A percentile compares a stretch with the other conserved stretches of the same genome.
phyloP scores from a whole-genome alignment of 2,329 filamentous ascomycete species.

The Microsporum canis region DNA sequence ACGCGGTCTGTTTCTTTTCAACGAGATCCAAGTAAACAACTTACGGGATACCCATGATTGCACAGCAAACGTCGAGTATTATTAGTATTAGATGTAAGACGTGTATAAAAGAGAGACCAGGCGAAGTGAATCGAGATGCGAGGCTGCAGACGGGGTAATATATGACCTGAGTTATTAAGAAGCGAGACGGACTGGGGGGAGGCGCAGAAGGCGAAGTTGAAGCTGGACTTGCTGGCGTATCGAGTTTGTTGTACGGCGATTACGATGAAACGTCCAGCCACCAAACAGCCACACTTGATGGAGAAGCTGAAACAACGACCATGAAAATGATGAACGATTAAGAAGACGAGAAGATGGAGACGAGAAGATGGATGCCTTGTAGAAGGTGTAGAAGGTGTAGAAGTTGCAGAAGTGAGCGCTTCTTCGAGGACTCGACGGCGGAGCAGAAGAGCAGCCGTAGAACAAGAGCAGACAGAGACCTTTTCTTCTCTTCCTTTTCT shows the following conservation, averaged over 20 bases:
- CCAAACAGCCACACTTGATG: constrained; percentile 1
- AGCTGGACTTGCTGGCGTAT: neutral
- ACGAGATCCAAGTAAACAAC: constrained; percentile 7
- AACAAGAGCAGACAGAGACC: neutral
- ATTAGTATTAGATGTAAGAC: neutral
- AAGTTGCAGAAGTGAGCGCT: no score
- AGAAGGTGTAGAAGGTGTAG: no score
- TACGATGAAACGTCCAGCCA: neutral
- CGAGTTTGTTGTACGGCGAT: neutral
- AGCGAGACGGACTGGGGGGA: neutral
- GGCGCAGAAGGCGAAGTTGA: neutral
- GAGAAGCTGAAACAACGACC: neutral
- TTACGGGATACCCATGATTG: constrained; percentile 35
- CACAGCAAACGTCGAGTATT: neutral
- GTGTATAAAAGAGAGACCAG: neutral
- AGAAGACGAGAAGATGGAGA: neutral
- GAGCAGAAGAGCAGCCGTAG: no score
- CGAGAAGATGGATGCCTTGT: no score
- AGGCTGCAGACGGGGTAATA: neutral
- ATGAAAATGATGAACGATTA: neutral
- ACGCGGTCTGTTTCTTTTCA: neutral
- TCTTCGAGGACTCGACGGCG: no score
- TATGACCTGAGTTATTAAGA: neutral
- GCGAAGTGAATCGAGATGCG: neutral
- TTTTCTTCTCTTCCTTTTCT: neutral